Evolutionary conservation across 495 filamentous ascomycete species (phyloP).

Genomic region (Podospora bellae-mahoneyi): DNA sequence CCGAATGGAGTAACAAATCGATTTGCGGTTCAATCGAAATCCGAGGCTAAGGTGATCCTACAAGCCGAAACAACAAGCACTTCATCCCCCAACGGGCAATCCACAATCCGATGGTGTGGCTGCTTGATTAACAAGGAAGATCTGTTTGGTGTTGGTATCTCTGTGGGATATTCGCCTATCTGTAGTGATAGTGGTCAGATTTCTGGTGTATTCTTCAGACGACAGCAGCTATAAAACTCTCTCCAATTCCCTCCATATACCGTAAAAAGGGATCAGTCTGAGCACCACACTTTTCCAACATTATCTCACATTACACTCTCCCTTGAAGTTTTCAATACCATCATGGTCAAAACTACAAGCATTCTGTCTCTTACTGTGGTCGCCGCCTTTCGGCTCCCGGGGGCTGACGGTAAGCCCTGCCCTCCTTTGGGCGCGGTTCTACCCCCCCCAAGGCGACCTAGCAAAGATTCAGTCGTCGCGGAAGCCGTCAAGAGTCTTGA

Average conservation of each 20-base stretch:
- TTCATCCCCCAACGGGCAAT: not conserved
- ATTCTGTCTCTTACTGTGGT: not conserved
- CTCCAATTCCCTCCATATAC: too few species aligned
- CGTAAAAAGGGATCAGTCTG: too few species aligned
- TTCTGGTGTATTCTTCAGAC: too few species aligned
- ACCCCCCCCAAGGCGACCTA: not conserved
- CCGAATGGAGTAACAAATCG: not conserved
- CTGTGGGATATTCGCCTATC: too few species aligned
- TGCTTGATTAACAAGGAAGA: too few species aligned
- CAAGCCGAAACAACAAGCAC: not conserved
- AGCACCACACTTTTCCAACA: too few species aligned
- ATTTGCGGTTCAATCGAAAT: not conserved
- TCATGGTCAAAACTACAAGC: not conserved
- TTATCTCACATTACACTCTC: too few species aligned
- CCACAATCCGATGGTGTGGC: not conserved
- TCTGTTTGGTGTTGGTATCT: not conserved
- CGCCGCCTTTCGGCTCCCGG: not conserved
- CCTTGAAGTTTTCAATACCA: not conserved
- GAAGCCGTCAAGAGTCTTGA: not conserved
- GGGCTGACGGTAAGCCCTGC: not conserved
- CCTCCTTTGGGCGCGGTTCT: conserved; percentile 6
- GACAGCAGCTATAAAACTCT: too few species aligned
- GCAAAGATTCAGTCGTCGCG: not conserved
- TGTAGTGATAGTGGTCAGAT: too few species aligned
- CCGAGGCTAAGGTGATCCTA: not conserved